phyloP scores from a whole-genome alignment of 306 rosid genomes.

The Inga laurina region DNA sequence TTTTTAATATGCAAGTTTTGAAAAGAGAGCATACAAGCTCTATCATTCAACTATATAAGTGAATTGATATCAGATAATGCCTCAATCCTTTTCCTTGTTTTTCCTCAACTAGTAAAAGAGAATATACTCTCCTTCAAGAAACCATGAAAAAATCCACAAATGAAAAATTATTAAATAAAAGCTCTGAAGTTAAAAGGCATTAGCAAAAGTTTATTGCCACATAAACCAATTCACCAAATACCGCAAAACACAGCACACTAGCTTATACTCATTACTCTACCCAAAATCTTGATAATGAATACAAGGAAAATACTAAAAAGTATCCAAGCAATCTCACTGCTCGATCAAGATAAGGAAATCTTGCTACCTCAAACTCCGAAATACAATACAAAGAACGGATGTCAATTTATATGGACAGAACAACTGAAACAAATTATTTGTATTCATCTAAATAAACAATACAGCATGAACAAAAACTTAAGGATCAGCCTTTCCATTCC shows the following conservation, averaged over 20 bases:
- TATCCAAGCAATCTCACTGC: background rate
- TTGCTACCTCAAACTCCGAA: background rate
- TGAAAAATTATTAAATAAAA: background rate
- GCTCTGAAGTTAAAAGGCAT: background rate
- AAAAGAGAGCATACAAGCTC: background rate
- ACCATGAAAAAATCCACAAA: background rate
- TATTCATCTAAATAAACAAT: background rate
- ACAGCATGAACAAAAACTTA: background rate
- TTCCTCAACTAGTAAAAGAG: background rate
- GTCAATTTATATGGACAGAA: background rate
- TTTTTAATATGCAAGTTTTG: background rate
- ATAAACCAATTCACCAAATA: background rate
- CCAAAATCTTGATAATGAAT: background rate
- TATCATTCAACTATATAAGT: background rate
- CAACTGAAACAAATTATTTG: background rate
- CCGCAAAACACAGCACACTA: background rate
- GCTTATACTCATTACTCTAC: background rate
- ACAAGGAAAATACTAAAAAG: background rate
- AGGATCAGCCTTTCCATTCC: background rate
- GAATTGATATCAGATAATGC: background rate
- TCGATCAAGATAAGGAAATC: background rate
- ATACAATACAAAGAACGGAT: background rate
- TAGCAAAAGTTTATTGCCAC: background rate
- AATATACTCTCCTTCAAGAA: background rate
- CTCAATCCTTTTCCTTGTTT: background rate